phyloP scores from a whole-genome alignment of 2,329 filamentous ascomycete species.

The Lachnellula arida region DNA sequence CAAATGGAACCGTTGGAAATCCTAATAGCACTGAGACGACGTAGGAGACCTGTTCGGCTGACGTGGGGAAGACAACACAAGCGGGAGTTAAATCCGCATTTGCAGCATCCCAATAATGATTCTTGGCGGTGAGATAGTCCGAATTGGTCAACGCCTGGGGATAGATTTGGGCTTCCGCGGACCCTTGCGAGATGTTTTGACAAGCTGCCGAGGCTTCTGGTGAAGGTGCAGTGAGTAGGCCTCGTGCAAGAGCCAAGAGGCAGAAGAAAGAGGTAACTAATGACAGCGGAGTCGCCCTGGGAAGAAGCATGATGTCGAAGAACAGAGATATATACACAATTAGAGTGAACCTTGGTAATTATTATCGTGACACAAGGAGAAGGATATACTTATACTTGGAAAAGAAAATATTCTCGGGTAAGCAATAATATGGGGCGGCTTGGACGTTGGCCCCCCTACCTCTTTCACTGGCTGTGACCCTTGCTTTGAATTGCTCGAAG shows the following conservation, averaged over 20 bases:
- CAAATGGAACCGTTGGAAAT: constrained; percentile 34
- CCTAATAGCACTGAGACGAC: constrained; percentile 32
- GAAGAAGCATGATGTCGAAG: background rate
- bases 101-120: constrained; percentile 34
- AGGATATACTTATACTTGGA: background rate
- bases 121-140: constrained; percentile 17
- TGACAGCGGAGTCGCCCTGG: background rate
- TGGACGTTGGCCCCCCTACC: background rate
- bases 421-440: background rate
- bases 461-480: background rate
- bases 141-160: constrained; percentile 1
- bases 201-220: constrained; percentile 4
- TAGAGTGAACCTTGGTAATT: background rate
- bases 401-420: background rate
- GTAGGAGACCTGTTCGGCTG: constrained; percentile 31
- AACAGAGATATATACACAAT: background rate
- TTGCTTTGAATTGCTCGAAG: no score
- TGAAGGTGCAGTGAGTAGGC: background rate
- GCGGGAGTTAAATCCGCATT: constrained; percentile 32
- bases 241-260: background rate
- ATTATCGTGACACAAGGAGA: background rate
- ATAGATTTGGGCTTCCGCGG: constrained; percentile 6
- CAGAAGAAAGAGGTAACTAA: background rate
- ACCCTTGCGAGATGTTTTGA: background rate
- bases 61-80: constrained; percentile 34